These are phyloP conservation scores for Eucalyptus erythrocorys DNA, from an alignment of 345 rosid genomes.

Conservation along the genomic window DNA sequence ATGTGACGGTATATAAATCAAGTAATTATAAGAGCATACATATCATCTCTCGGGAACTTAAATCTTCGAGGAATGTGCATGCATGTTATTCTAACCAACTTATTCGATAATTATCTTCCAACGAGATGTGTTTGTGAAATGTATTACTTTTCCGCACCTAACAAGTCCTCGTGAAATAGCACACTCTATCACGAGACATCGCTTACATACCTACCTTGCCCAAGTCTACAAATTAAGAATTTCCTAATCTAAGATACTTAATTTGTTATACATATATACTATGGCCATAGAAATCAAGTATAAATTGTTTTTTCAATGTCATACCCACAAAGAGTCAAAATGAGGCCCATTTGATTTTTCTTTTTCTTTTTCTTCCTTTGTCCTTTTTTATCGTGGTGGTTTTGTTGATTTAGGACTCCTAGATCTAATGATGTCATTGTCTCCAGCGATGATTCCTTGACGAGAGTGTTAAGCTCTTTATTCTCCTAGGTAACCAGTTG, in stretches of 20 bases:
- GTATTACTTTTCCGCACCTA: not conserved
- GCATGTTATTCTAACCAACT: not conserved
- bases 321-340: not conserved
- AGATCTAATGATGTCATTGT: no score
- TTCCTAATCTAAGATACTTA: not conserved
- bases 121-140: not conserved
- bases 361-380: not conserved
- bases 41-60: not conserved
- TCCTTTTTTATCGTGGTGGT: not conserved
- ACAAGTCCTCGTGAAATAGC: not conserved
- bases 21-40: not conserved
- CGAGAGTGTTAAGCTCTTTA: not conserved
- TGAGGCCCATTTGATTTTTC: not conserved
- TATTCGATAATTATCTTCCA: not conserved
- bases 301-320: no score
- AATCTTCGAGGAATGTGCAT: not conserved
- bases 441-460: rapidly evolving
- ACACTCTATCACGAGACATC: not conserved
- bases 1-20: not conserved
- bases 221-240: not conserved
- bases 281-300: not conserved
- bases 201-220: not conserved
- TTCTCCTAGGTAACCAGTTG: no score
- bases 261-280: not conserved
- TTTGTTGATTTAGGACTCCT: not conserved